Base-by-base conservation (phyloP, 139 green algal species). In the Volvox africanus region DNA sequence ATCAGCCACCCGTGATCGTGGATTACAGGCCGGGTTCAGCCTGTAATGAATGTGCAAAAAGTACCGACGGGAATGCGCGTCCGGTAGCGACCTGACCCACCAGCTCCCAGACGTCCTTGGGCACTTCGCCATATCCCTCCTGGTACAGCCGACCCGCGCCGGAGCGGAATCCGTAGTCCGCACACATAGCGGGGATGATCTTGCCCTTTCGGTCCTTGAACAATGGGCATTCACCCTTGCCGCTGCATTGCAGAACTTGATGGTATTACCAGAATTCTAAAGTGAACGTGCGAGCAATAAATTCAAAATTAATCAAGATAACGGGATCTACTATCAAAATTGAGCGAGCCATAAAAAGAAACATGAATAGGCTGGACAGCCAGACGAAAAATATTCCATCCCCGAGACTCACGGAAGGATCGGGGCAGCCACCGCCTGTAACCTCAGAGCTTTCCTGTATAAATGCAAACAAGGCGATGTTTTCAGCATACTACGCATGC, bases 131-230 rank as follows among this genome's bases (percentile, higher is more conserved):
- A 67, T 97, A 97, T n/a, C 93, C 90, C 24, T 96, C 94, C 76
- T 98, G 93, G 86, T 99, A 98, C 71, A 99, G 91, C 18, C 97
- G 90, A 19, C 95, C 95, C 32, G 94, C 78, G n/a, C 97, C 97
- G 1, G 96, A 96, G 24, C 97, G 93, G 93, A 99, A 99, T 77
- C 97, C 97, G 79, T 98, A 99, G 88, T 99, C 97, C 22, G 93
- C 95, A 62, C 93, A 94, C 96, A 99, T 97, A 35, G 92, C 83
- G 55, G 89, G 90, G 24, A 91, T 61, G 22, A 91, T 24, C 20
- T 77, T 77, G 30, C 86, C 86, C 20, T 77, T 44, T 20, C 20
- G 20, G 55, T 84, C 75, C 13, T 37, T 6, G 75, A 67, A 90
- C 1, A 90, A 12, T 0, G 86, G 86, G 86, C 86, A 90, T 65